Percentiles rank a stretch among this genome's conserved stretches.
Conservation (phyloP, 2,329 filamentous ascomycete genomes). For the Ciborinia camelliae region DNA sequence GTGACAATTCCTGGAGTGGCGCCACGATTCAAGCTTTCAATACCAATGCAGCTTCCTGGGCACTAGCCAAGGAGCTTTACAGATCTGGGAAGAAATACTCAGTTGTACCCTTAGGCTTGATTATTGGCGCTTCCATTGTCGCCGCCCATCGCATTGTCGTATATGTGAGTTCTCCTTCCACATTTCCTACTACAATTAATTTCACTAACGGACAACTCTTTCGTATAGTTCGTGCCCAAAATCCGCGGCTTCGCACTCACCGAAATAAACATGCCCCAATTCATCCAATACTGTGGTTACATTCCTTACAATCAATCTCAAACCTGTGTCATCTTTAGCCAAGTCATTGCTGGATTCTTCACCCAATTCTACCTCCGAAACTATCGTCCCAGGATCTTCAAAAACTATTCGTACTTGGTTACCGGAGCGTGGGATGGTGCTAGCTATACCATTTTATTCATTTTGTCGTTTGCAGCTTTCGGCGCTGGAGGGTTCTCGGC, state of each 20-base stretch:
- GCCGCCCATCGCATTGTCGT: constrained; percentile 44
- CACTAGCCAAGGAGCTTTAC: constrained; percentile 53
- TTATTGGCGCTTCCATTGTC: constrained; percentile 47
- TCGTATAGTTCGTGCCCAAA: constrained; percentile 45
- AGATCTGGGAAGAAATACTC: constrained; percentile 43
- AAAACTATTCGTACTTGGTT: constrained; percentile 44
- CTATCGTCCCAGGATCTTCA: constrained; percentile 39
- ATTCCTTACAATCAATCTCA: constrained; percentile 54
- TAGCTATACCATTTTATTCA: constrained; percentile 42
- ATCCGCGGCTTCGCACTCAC: constrained; percentile 42
- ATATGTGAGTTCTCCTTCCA: constrained; percentile 37
- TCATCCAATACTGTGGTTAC: constrained; percentile 53
- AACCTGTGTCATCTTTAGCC: constrained; percentile 52
- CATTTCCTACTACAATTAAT: background rate
- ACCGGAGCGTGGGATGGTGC: constrained; percentile 43
- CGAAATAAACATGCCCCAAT: constrained; percentile 52
- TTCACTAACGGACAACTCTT: constrained; percentile 4
- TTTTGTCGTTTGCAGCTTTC: constrained; percentile 44
- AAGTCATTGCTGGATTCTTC: constrained; percentile 44
- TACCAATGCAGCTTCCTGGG: constrained; percentile 44
- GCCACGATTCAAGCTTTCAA: constrained; percentile 48
- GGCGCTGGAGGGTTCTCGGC: constrained; percentile 42
- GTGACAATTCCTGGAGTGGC: constrained; percentile 48
- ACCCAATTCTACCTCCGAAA: constrained; percentile 43
- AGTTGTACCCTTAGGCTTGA: constrained; percentile 50